A percentile compares a stretch with the other conserved stretches of the same genome.
Conservation (phyloP, 2,329 filamentous ascomycete species). For the Stachybotrys elegans region DNA sequence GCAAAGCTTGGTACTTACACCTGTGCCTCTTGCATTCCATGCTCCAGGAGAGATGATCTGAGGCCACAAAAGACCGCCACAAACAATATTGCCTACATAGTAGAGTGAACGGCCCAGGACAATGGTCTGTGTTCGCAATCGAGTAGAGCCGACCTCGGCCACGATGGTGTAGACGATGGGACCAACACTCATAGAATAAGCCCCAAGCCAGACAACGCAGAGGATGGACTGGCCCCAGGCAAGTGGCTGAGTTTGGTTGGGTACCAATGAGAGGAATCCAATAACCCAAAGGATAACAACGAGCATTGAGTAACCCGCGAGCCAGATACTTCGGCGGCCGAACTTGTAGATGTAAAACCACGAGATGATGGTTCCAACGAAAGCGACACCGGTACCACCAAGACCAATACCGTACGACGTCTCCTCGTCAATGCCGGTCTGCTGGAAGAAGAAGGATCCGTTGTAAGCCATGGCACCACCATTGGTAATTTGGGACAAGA, state of each 20-base stretch:
- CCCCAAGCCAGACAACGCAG: constrained; percentile 38
- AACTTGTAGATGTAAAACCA: constrained; percentile 37
- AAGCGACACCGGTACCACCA: constrained; percentile 36
- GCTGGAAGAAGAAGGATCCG: constrained; percentile 41
- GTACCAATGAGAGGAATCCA: constrained; percentile 31
- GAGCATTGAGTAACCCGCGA: constrained; percentile 31
- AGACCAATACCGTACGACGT: constrained; percentile 36
- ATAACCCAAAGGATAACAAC: constrained; percentile 35
- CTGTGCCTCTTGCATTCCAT: constrained; percentile 35
- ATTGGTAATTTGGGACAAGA: constrained; percentile 36
- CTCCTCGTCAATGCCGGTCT: constrained; percentile 32
- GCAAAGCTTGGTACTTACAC: constrained; percentile 15
- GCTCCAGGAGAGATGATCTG: constrained; percentile 31
- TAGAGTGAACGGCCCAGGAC: constrained; percentile 34
- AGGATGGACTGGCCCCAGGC: constrained; percentile 36
- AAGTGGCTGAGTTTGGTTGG: constrained; percentile 27
- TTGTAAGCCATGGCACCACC: constrained; percentile 35
- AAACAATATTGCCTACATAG: constrained; percentile 36
- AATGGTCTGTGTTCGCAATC: constrained; percentile 36
- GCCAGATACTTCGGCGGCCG: constrained; percentile 38
- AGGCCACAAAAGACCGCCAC: constrained; percentile 31
- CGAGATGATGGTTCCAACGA: constrained; percentile 36
- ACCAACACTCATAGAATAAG: constrained; percentile 37
- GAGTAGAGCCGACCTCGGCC: constrained; percentile 35
- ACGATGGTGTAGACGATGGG: constrained; percentile 39